Evolutionary conservation across 345 rosid genomes (phyloP).

Genomic region (Aurinia saxatilis): DNA sequence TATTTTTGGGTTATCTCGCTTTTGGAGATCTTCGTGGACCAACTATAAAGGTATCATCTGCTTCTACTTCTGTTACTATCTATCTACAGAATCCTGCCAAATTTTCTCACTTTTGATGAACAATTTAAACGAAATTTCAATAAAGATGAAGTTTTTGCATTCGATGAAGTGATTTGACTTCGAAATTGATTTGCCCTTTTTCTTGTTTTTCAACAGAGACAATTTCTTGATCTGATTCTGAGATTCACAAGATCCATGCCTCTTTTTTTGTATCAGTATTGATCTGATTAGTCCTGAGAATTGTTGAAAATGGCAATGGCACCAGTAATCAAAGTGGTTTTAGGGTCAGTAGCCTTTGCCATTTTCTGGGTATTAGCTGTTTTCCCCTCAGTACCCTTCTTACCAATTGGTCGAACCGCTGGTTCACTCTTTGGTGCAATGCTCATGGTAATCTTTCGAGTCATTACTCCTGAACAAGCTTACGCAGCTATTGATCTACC

Average conservation of each 20-base stretch:
- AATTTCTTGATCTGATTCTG: neutral
- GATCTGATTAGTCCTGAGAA: neutral
- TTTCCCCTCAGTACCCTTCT: slow-evolving; percentile 66
- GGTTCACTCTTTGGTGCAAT: slow-evolving; percentile 79
- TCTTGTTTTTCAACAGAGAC: neutral
- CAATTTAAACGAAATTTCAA: too few relatives aligned
- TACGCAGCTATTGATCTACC: slow-evolving; percentile 77
- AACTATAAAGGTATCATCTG: neutral
- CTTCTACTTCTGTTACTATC: neutral
- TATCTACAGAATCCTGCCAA: too few relatives aligned
- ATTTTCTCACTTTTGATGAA: too few relatives aligned
- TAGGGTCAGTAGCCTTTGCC: slow-evolving; percentile 66
- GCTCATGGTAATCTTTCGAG: slow-evolving; percentile 78
- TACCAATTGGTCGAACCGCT: slow-evolving; percentile 86
- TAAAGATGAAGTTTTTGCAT: too few relatives aligned
- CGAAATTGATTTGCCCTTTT: neutral
- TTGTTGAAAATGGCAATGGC: slow-evolving; percentile 50
- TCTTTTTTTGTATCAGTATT: neutral
- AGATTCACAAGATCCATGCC: neutral
- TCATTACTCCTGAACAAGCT: slow-evolving; percentile 66
- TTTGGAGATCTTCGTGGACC: slow-evolving; percentile 1
- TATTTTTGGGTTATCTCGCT: neutral
- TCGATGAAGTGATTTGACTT: neutral
- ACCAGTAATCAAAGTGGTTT: slow-evolving; percentile 36
- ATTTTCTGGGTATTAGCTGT: slow-evolving; percentile 82